Evolutionary conservation across 306 rosid genomes (phyloP).

Genomic region (Mimosa pudica): DNA sequence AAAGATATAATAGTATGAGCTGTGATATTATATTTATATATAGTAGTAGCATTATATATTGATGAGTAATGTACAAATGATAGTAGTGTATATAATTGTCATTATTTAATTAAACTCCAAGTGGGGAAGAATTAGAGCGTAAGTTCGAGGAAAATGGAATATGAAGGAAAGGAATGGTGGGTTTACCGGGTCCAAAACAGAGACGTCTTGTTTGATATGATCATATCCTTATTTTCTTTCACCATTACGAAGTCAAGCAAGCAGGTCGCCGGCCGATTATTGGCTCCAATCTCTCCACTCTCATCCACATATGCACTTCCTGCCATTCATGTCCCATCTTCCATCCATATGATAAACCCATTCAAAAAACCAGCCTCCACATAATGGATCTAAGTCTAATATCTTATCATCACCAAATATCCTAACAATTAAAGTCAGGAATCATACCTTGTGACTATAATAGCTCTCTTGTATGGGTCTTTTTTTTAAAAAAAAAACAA

Average conservation of each 20-base stretch:
- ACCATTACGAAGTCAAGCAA: background rate
- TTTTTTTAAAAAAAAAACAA: no score
- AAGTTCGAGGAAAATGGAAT: background rate
- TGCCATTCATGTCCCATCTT: background rate
- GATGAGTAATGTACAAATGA: background rate
- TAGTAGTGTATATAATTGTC: no score
- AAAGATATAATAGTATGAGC: background rate
- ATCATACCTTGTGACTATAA: no score
- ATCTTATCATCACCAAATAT: no score
- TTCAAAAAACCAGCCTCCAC: no score
- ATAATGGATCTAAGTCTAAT: no score
- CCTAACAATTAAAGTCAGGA: no score
- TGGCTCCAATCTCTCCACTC: background rate
- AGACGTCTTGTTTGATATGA: background rate
- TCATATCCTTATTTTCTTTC: background rate
- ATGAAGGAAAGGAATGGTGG: background rate
- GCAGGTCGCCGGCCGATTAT: slow-evolving; percentile 10
- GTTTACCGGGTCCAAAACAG: slow-evolving; percentile 13
- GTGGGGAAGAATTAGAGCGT: background rate
- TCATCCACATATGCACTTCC: background rate
- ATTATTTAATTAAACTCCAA: no score
- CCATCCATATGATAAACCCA: background rate
- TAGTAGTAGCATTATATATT: no score
- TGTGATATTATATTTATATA: background rate
- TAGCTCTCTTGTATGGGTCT: no score